phyloP scores from a whole-genome alignment of 2,329 filamentous ascomycete genomes.

The Fusarium burgessii region DNA sequence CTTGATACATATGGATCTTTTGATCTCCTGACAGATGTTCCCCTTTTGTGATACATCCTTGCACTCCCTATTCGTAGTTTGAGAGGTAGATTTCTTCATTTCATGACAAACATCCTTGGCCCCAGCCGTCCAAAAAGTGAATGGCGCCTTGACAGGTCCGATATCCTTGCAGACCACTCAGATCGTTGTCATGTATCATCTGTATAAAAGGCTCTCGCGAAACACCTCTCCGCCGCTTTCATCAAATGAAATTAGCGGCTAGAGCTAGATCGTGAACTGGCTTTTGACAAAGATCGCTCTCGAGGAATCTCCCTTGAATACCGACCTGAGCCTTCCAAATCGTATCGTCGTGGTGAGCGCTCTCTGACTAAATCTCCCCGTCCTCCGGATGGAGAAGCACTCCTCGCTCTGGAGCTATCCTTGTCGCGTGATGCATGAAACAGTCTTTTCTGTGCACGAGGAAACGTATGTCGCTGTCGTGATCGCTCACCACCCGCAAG shows the following conservation, averaged over 20 bases:
- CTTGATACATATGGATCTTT: neutral
- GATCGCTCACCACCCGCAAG: constrained; percentile 1
- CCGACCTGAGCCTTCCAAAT: neutral
- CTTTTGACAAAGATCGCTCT: neutral
- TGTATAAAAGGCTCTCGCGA: neutral
- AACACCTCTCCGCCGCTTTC: neutral
- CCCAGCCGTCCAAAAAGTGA: constrained; percentile 12
- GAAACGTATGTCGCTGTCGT: constrained; percentile 8
- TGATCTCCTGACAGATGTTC: neutral
- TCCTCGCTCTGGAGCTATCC: constrained; percentile 4
- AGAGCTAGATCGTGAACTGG: neutral
- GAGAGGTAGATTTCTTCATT: neutral
- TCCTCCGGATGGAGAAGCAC: constrained; percentile 12
- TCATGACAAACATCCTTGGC: neutral
- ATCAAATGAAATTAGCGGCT: neutral
- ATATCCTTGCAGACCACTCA: neutral
- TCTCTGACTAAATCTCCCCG: neutral
- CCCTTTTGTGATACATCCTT: neutral
- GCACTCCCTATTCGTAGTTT: neutral
- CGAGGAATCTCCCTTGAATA: neutral
- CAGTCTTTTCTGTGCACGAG: constrained; percentile 5
- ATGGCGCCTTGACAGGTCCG: neutral
- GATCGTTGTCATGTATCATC: neutral
- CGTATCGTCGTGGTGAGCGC: constrained; percentile 3
- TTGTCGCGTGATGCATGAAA: neutral